These are phyloP conservation scores for Giardia duodenalis DNA, from an alignment of 208 protist genomes.

Conservation along the genomic window DNA sequence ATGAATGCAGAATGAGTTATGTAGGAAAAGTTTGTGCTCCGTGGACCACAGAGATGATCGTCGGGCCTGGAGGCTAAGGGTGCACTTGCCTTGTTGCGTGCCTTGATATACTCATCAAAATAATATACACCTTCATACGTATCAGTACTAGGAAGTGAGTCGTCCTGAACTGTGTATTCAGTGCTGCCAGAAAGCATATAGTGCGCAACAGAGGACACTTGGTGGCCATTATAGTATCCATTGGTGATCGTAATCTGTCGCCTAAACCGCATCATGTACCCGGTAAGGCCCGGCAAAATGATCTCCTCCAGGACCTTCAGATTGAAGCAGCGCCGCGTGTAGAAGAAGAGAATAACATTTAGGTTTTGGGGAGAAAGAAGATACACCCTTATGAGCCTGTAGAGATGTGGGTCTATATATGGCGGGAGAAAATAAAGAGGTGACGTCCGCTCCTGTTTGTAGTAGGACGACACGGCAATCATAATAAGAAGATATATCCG, in stretches of 20 bases:
- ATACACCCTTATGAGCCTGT: not conserved
- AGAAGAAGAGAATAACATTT: not conserved
- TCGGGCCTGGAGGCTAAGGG: too few relatives aligned
- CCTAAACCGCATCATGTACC: not conserved
- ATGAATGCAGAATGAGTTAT: not conserved
- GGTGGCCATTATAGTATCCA: too few relatives aligned
- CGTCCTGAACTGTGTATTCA: too few relatives aligned
- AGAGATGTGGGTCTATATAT: not conserved
- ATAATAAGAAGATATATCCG: not conserved
- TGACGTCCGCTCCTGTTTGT: not conserved
- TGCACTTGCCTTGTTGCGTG: too few relatives aligned
- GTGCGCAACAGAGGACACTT: too few relatives aligned
- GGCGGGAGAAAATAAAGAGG: not conserved
- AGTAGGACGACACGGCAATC: not conserved
- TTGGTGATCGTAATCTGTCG: too few relatives aligned
- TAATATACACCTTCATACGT: too few relatives aligned
- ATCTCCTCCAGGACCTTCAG: not conserved
- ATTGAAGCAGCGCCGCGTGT: not conserved
- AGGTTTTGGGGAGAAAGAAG: not conserved
- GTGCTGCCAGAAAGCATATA: too few relatives aligned
- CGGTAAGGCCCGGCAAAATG: not conserved
- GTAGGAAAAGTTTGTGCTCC: not conserved
- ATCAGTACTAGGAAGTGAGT: too few relatives aligned
- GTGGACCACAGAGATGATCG: too few relatives aligned
- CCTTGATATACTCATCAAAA: too few relatives aligned